Evolutionary conservation across 257 asterid genomes (phyloP), one percentile per base, ranked within the genome.

Genomic region (Lantana camara): DNA sequence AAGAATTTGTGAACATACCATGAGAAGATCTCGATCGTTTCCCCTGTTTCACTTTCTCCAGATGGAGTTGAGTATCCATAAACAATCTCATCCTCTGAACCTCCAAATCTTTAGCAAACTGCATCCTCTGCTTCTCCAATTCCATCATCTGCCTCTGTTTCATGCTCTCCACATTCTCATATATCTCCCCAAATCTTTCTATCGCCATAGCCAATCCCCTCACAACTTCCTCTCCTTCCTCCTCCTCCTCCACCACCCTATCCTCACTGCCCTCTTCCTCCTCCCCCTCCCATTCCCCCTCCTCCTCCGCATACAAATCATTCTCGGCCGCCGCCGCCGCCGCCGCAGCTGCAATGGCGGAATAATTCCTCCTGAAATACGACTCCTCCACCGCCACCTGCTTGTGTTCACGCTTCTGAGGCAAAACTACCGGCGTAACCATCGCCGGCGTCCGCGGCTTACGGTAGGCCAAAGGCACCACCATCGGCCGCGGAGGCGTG

Each of bases 121-220:
- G 87, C 89, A 91, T 85, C 79, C 96, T 81, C 83, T 84, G 86
- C 77, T 88, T 88, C 76, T 91, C 98, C 78, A 91, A 69, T 72
- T 88, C 96, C 72, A 88, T 75, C 90, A 84, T 91, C 74, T 88
- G 95, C 70, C 79, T 81, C 85, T 82, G 92, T 63, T 89, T 91
- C 90, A 81, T 78, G 55, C 65, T 67, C 75, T 91, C 96, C 47
- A 88, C 94, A 64, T 83, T 84, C 85, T 88, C 94, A 19, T 82
- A 91, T 41, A 77, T 79, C 67, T 88, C 87, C 12, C 90, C 96
- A 62, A 91, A 84, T 68, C 87, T 80, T 74, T 81, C 90, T 1
- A 91, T 75, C 19, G 95, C 95, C 74, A 78, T 88, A 0, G 95
- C 95, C 64, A 91, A 65, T 52, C 76, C 73, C 80, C 75, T 74